Percentiles rank a stretch among this genome's conserved stretches.
Conservation (phyloP, 1,139 yeast species). For the Pneumocystis jirovecii region DNA sequence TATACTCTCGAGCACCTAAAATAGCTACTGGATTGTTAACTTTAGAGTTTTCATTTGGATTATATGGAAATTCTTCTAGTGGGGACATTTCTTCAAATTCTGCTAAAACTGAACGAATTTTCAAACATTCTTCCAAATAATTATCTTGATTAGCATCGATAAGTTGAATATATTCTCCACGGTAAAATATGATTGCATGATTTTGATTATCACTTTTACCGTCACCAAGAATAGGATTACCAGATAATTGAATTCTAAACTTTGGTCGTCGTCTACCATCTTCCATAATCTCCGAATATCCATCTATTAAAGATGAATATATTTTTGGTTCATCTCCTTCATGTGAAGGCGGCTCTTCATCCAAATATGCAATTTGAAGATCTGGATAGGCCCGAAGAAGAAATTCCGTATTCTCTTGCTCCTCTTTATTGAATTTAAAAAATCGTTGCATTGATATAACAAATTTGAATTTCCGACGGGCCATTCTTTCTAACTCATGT, state of each 20-base stretch:
- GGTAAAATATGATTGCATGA: constrained; percentile 88
- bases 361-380: constrained; percentile 93
- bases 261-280: constrained; percentile 98
- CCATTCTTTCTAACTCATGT: constrained; percentile 95
- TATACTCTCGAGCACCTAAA: constrained; percentile 98
- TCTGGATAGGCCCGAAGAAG: constrained; percentile 97
- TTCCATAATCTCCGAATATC: constrained; percentile 94
- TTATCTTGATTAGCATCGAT: constrained; percentile 98
- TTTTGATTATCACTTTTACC: constrained; percentile 99
- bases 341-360: constrained; percentile 75
- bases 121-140: constrained; percentile 93
- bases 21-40: constrained; percentile 73
- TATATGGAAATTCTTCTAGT: constrained; percentile 39
- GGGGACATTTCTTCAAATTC: constrained; percentile 86
- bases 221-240: constrained; percentile 97
- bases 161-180: constrained; percentile 97
- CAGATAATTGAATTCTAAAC: constrained; percentile 92
- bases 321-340: constrained; percentile 98
- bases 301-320: constrained; percentile 91
- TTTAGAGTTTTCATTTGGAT: constrained; percentile 30
- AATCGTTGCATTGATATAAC: constrained; percentile 97
- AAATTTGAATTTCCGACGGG: constrained; percentile 95
- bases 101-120: constrained; percentile 91
- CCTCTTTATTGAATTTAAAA: constrained; percentile 92
- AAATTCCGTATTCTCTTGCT: constrained; percentile 95